These are phyloP conservation scores for Penstemon davidsonii DNA, from an alignment of 257 asterid species.

Conservation along the genomic window DNA sequence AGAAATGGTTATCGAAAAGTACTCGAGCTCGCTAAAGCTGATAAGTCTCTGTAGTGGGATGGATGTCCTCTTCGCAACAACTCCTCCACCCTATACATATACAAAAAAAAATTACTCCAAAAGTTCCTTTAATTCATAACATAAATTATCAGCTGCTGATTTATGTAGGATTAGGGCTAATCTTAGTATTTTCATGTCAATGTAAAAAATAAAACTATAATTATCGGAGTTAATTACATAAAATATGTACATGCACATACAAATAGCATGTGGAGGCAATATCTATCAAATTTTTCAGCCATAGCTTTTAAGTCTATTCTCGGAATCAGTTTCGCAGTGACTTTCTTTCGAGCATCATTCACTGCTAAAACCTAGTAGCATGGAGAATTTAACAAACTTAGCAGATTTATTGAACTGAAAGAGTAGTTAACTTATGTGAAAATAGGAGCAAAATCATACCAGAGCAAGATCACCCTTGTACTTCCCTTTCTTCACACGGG, in stretches of 20 bases:
- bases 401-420: slow-evolving; percentile 14
- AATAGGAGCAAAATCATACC: slow-evolving; percentile 43
- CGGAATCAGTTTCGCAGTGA: slow-evolving; percentile 81
- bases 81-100: too few species aligned
- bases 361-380: slow-evolving; percentile 66
- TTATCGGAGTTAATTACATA: neutral
- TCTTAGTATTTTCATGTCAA: too few species aligned
- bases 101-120: too few species aligned
- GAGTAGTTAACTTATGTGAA: slow-evolving; percentile 11
- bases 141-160: too few species aligned
- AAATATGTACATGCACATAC: slow-evolving; percentile 9
- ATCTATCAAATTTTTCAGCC: slow-evolving; percentile 89
- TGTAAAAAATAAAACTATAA: neutral
- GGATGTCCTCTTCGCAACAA: too few species aligned
- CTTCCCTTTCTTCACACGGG: slow-evolving; percentile 92
- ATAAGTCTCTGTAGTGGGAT: too few species aligned
- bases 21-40: too few species aligned
- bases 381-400: slow-evolving; percentile 26
- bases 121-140: too few species aligned
- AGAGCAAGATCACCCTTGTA: slow-evolving; percentile 95
- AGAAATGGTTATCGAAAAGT: slow-evolving; percentile 24
- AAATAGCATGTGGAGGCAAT: slow-evolving; percentile 13
- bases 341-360: slow-evolving; percentile 65
- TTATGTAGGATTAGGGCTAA: too few species aligned
- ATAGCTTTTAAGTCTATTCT: slow-evolving; percentile 83